phyloP scores from a whole-genome alignment of 768 basidiomycete species.

The Candolleomyces efflorescens region DNA sequence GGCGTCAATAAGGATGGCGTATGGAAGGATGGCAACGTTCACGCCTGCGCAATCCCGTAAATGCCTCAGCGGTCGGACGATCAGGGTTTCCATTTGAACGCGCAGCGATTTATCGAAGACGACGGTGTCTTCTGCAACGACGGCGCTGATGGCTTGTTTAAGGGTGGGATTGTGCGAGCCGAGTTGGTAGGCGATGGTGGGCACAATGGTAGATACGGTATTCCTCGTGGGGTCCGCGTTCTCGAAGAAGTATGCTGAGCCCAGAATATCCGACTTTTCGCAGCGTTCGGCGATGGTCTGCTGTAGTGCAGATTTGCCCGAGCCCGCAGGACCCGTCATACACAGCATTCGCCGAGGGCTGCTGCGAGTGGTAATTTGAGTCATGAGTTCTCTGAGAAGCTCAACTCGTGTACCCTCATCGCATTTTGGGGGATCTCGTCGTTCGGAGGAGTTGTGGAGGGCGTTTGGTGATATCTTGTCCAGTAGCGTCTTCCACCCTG shows the following conservation, averaged over 20 bases:
- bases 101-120: background rate
- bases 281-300: background rate
- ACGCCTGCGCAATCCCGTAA: too few relatives aligned
- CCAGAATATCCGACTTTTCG: background rate
- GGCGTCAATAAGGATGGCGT: constrained; percentile 1
- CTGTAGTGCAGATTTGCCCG: background rate
- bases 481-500: too few relatives aligned
- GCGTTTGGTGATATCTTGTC: too few relatives aligned
- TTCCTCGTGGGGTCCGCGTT: background rate
- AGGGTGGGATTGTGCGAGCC: background rate
- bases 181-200: constrained; percentile 5
- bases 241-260: background rate
- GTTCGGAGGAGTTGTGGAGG: too few relatives aligned
- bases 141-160: background rate
- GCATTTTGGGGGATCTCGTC: too few relatives aligned
- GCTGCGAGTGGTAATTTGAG: too few relatives aligned
- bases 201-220: background rate
- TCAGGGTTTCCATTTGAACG: background rate
- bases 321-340: constrained; percentile 2
- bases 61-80: background rate
- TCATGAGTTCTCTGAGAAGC: too few relatives aligned
- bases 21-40: background rate
- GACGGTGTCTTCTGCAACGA: background rate
- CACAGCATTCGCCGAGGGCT: background rate
- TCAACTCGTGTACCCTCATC: too few relatives aligned